These are phyloP conservation scores for Eremothecium coryli DNA, from an alignment of 1,139 yeast genomes.

Conservation along the genomic window DNA sequence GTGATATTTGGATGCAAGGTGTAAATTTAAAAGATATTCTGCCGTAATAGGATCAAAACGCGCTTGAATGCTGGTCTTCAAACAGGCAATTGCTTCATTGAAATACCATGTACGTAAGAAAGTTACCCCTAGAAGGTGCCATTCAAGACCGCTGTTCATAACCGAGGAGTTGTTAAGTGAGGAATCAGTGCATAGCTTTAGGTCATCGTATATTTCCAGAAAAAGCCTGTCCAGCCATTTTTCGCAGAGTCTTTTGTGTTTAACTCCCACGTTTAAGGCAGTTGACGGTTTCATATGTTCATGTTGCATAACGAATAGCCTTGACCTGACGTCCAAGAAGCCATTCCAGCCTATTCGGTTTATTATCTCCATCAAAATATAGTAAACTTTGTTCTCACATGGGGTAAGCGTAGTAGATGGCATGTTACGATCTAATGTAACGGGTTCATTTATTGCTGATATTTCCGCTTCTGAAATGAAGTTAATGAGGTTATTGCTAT, in stretches of 20 bases:
- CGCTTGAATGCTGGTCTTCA: slow-evolving; percentile 62
- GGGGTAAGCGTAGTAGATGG: slow-evolving; percentile 70
- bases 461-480: slow-evolving; percentile 38
- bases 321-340: slow-evolving; percentile 67
- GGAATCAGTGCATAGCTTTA: slow-evolving; percentile 70
- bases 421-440: slow-evolving; percentile 64
- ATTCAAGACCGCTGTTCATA: slow-evolving; percentile 76
- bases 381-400: slow-evolving; percentile 55
- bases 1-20: slow-evolving; percentile 18
- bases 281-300: slow-evolving; percentile 40
- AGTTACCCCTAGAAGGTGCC: slow-evolving; percentile 85
- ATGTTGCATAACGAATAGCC: slow-evolving; percentile 90
- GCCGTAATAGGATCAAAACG: slow-evolving; percentile 57
- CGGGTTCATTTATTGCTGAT: slow-evolving; percentile 49
- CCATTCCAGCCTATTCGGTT: slow-evolving; percentile 81
- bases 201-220: slow-evolving; percentile 78
- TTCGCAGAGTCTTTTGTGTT: slow-evolving; percentile 78
- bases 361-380: slow-evolving; percentile 53
- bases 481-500: slow-evolving; percentile 37
- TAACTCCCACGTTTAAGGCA: slow-evolving; percentile 31
- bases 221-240: slow-evolving; percentile 90
- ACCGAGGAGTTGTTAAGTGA: slow-evolving; percentile 58
- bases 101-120: slow-evolving; percentile 71
- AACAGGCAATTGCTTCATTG: slow-evolving; percentile 75
- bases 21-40: slow-evolving; percentile 30